These are phyloP conservation scores for Ceratorhiza oryzae-sativae DNA, from an alignment of 1,284 basidiomycete genomes.

Conservation along the genomic window DNA sequence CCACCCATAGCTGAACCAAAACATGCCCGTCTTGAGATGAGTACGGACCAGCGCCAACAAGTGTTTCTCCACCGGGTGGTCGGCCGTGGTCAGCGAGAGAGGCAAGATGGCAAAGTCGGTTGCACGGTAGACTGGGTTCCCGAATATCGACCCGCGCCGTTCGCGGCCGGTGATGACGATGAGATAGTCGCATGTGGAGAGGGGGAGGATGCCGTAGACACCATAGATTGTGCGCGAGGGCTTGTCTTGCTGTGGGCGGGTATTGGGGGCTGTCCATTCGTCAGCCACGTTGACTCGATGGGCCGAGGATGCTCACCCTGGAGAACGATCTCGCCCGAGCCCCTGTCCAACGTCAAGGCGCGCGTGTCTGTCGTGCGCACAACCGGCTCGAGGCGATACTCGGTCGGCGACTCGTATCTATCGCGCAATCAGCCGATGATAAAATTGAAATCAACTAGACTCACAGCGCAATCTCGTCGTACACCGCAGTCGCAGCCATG, in stretches of 20 bases:
- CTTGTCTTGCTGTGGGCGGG: conserved; percentile 12
- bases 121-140: conserved; percentile 86
- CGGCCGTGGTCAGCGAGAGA: conserved; percentile 66
- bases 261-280: conserved; percentile 23
- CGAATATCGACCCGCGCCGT: conserved; percentile 79
- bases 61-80: conserved; percentile 86
- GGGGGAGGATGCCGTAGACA: conserved; percentile 83
- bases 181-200: conserved; percentile 92
- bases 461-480: conserved; percentile 26
- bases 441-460: neutral
- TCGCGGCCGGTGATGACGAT: conserved; percentile 88
- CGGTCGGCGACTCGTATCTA: conserved; percentile 12
- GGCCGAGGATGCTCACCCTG: conserved; percentile 59
- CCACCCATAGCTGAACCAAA: conserved; percentile 92
- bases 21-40: conserved; percentile 80
- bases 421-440: neutral
- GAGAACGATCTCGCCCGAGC: conserved; percentile 73
- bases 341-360: conserved; percentile 68
- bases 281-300: conserved; percentile 5
- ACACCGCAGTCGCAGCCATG: neutral
- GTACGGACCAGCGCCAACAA: conserved; percentile 85
- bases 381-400: conserved; percentile 26
- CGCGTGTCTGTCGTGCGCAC: conserved; percentile 18
- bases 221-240: conserved; percentile 64
- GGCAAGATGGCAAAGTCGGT: conserved; percentile 94